Percentiles rank a stretch among this genome's conserved stretches.
Evolutionary conservation across 192 early-diverging fungal species (phyloP).

Genomic region (Umbelopsis vinacea): DNA sequence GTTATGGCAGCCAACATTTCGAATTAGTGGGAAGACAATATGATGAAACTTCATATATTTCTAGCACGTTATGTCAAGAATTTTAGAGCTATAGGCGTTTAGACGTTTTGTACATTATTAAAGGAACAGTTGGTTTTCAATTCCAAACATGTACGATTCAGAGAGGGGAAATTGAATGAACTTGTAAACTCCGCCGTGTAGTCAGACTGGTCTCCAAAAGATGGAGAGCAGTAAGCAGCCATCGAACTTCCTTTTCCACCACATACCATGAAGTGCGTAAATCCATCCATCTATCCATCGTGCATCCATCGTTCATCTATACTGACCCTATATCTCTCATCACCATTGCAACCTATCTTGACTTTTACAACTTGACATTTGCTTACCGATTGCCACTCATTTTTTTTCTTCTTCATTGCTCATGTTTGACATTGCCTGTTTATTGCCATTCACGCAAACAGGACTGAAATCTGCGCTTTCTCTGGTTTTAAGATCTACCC

Average conservation of each 20-base stretch:
- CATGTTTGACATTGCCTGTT: neutral
- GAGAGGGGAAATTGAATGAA: too few species aligned
- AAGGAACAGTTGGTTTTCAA: neutral
- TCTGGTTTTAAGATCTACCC: conserved; percentile 99
- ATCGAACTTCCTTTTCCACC: conserved; percentile 22
- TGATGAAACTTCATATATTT: too few species aligned
- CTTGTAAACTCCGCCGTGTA: neutral
- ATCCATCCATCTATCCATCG: conserved; percentile 22
- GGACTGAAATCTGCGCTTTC: conserved; percentile 94
- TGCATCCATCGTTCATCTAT: conserved; percentile 20
- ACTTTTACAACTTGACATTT: neutral
- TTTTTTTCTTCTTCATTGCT: neutral
- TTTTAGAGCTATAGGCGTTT: too few species aligned
- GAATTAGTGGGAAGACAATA: neutral
- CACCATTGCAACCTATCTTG: neutral
- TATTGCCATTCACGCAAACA: conserved; percentile 32
- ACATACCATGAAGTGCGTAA: conserved; percentile 30
- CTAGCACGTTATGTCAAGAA: too few species aligned
- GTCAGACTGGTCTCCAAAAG: conserved; percentile 11
- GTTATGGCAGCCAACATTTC: neutral
- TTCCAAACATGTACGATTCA: too few species aligned
- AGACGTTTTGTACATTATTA: neutral
- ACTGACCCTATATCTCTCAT: neutral
- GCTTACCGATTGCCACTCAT: neutral
- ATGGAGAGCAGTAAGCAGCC: neutral